A percentile compares a stretch with the other conserved stretches of the same genome.
These are phyloP conservation scores for Debaryomyces castellii DNA, from an alignment of 805 yeast genomes.

Conservation along the genomic window DNA sequence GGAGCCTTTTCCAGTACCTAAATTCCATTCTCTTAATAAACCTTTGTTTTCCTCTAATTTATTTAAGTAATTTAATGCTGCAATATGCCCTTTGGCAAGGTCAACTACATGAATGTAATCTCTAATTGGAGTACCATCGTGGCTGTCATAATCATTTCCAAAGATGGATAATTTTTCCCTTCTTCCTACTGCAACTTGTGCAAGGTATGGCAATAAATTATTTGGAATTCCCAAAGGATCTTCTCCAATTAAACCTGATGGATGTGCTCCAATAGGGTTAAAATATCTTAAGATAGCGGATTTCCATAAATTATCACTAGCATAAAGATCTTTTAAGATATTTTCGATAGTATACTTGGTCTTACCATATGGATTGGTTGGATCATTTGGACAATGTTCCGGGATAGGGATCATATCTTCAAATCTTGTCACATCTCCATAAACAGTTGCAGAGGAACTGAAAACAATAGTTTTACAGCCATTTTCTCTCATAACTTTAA, in stretches of 20 bases:
- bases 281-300: constrained; percentile 72
- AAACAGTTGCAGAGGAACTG: constrained; percentile 79
- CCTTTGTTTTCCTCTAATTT: constrained; percentile 36
- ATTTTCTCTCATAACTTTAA: constrained; percentile 50
- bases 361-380: constrained; percentile 76
- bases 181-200: constrained; percentile 76
- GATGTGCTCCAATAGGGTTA: constrained; percentile 86
- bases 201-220: constrained; percentile 70
- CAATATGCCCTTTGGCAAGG: constrained; percentile 72
- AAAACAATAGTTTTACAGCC: constrained; percentile 59
- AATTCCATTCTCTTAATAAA: constrained; percentile 73
- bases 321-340: constrained; percentile 53
- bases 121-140: constrained; percentile 79
- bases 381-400: constrained; percentile 71
- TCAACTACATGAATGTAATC: constrained; percentile 83
- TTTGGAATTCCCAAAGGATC: constrained; percentile 79
- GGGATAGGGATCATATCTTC: constrained; percentile 76
- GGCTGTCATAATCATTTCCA: constrained; percentile 68
- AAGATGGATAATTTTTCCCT: constrained; percentile 65
- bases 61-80: constrained; percentile 62
- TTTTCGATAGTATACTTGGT: constrained; percentile 69
- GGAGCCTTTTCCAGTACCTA: constrained; percentile 80
- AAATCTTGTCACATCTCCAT: constrained; percentile 77
- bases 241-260: constrained; percentile 77
- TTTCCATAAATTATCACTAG: constrained; percentile 45